Evolutionary conservation across 1,284 basidiomycete genomes (phyloP), one percentile per base, ranked within the genome.

Genomic region (Tilletia walkeri): DNA sequence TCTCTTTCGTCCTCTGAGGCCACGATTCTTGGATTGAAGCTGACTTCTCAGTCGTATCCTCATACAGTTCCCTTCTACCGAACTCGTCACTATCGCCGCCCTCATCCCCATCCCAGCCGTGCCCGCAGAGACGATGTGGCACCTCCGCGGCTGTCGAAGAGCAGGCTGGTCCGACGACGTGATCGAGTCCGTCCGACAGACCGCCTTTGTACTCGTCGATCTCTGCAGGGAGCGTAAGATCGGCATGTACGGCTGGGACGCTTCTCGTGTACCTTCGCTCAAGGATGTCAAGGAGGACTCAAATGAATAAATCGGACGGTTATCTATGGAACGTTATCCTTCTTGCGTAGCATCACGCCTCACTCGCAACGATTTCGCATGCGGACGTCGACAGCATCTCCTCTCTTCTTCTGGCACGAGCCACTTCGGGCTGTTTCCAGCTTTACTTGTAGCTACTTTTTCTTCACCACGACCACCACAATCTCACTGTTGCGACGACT

Each of bases 41-140:
- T 56, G 16, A 56, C 16, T 49, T 49, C 20, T 30, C 24, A 30
- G 24, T 3, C 20, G 3, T 9, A 56, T 56, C 20, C 16, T 56
- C 30, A n/a, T 7, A n/a, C 3, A 61, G 56, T 34, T 61, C 18
- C 20, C 34, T 10, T 14, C 47, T 1, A 73, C 74, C 39, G 71
- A 73, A 20, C 20, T 76, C 10, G 49, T 72, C 2, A 47, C 73
- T 6, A 45, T 76, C 10, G 67, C 74, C 0, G 71, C 72, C 7
- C 65, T 76, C 24, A 39, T 76, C 6, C 39, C 66, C 1, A 67
- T 66, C n/a, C 56, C 56, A 36, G 71, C 71, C 50, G 68, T 67
- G 38, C 48, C 68, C n/a, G 65, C 36, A 1, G 74, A 76, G 41
- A 71, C 73, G 2, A 59, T 71, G 2, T 76, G 74, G 74, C 74